Base-by-base conservation (phyloP, 2,329 filamentous ascomycete genomes). In the Gliomastix tumulicola region DNA sequence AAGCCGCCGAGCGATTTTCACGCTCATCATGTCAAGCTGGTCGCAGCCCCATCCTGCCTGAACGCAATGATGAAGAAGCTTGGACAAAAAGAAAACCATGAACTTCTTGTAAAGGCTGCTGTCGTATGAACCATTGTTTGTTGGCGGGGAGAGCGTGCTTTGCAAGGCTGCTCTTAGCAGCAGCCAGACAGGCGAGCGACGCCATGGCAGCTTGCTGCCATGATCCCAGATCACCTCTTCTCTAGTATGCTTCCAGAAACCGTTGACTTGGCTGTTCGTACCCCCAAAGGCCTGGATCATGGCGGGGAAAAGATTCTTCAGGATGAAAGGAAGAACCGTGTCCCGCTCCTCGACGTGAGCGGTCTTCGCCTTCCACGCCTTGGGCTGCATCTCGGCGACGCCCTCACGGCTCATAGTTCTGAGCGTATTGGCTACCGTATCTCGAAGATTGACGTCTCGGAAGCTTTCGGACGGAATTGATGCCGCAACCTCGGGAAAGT, bases 151-250 rank as follows among this genome's bases (percentile, higher is more conserved):
- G n/a, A 52, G 39, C 10, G 43, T 27, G 3, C 53, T 37, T 38
- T 77, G 70, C 4, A 74, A 39, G 0, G 58, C 46, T 1, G 75
- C 69, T 3, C 72, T 66, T 3, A 78, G 33, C 0, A 77, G 49
- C 1, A 79, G 52, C 71, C 72, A 79, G 1, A 68, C 42, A 1
- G 72, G 55, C 12, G 71, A 75, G 30, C 66, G 51, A 16, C 67
- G 55, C 71, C 41, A 39, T 6, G 38, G 36, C 12, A 37, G 28
- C 25, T 23, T 30, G 22, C 21, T 11, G 2, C 32, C 31, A 4
- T 32, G 30, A 5, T 46, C 37, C 56, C 59, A 75, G 5, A 71
- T 37, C 1, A 76, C 62, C 15, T 79, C 74, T 27, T 79, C 73
- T 3, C 71, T 65, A 1, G 68, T 71, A 21, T 68, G 56, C 40